Conservation (phyloP, 2,329 filamentous ascomycete genomes). For the Esteya vermicola region DNA sequence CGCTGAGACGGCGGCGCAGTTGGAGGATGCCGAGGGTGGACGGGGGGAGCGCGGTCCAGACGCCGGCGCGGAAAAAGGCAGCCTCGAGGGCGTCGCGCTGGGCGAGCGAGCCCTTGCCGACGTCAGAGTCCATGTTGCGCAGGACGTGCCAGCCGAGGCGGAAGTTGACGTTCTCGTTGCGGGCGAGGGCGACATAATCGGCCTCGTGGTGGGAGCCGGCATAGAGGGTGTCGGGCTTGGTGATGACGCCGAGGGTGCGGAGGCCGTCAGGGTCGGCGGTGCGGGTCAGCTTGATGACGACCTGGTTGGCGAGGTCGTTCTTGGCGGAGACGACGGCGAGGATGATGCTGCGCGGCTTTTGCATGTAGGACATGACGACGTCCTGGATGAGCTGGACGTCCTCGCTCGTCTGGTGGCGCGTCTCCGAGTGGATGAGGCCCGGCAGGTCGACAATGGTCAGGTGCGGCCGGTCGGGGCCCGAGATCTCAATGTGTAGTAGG, state of each 20-base stretch:
- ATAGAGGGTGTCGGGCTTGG: slow-evolving; percentile 34
- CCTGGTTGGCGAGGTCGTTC: slow-evolving; percentile 43
- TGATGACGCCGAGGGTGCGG: slow-evolving; percentile 42
- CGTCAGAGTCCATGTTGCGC: slow-evolving; percentile 28
- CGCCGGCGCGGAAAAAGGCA: slow-evolving; percentile 24
- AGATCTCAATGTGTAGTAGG: slow-evolving; percentile 31
- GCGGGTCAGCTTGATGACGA: slow-evolving; percentile 35
- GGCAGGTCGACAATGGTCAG: slow-evolving; percentile 46
- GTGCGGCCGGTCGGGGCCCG: slow-evolving; percentile 30
- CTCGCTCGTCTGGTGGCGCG: slow-evolving; percentile 26
- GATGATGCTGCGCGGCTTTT: slow-evolving; percentile 40
- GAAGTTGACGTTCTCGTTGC: slow-evolving; percentile 31
- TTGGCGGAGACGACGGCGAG: slow-evolving; percentile 43
- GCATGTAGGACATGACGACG: slow-evolving; percentile 42
- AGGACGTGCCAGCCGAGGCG: slow-evolving; percentile 39
- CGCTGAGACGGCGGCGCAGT: slow-evolving; percentile 33
- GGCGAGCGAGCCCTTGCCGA: slow-evolving; percentile 13
- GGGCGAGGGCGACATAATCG: slow-evolving; percentile 24
- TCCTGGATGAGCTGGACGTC: slow-evolving; percentile 30
- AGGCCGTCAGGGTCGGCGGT: slow-evolving; percentile 15
- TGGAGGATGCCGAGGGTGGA: slow-evolving; percentile 30
- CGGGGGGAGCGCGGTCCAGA: slow-evolving; percentile 21
- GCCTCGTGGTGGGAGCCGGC: slow-evolving; percentile 24
- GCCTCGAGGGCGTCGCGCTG: slow-evolving; percentile 25
- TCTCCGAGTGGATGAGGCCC: slow-evolving; percentile 36